Evolutionary conservation across 352 stramenopile species (phyloP).

Genomic region (Phytophthora constricta): DNA sequence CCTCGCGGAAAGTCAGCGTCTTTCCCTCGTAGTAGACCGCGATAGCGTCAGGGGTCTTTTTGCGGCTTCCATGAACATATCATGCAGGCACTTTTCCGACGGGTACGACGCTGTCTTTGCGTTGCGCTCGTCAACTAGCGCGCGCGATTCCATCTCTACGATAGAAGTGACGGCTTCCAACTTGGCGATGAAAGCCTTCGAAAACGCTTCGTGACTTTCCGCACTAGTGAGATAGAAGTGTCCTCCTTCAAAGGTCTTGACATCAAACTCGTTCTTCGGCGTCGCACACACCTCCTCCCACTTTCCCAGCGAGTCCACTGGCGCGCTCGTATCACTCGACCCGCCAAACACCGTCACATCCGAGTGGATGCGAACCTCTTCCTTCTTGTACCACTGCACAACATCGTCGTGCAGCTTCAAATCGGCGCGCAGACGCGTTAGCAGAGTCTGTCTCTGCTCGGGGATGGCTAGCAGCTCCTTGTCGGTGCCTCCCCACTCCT

Average conservation of each 20-base stretch:
- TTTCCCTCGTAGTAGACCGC: slow-evolving; percentile 78
- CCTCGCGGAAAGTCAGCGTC: slow-evolving; percentile 70
- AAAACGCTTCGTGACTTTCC: slow-evolving; percentile 42
- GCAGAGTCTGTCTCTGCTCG: slow-evolving; percentile 41
- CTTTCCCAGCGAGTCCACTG: slow-evolving; percentile 37
- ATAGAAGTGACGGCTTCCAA: slow-evolving; percentile 42
- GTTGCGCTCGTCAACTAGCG: slow-evolving; percentile 62
- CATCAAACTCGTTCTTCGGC: slow-evolving; percentile 30
- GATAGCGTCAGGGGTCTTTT: slow-evolving; percentile 61
- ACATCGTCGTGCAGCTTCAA: slow-evolving; percentile 63
- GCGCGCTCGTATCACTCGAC: slow-evolving; percentile 45
- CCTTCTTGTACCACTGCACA: slow-evolving; percentile 44
- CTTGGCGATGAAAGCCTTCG: slow-evolving; percentile 41
- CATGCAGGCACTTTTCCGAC: slow-evolving; percentile 77
- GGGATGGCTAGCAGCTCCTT: slow-evolving; percentile 57
- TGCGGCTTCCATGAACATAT: slow-evolving; percentile 79
- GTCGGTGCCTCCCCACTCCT: slow-evolving; percentile 70
- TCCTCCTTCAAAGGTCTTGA: slow-evolving; percentile 59
- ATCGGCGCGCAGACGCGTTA: slow-evolving; percentile 48
- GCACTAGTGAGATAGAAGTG: slow-evolving; percentile 69
- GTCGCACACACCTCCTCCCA: slow-evolving; percentile 46
- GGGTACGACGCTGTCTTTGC: slow-evolving; percentile 62
- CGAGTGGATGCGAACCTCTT: slow-evolving; percentile 32
- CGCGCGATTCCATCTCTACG: slow-evolving; percentile 51
- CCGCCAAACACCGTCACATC: slow-evolving; percentile 66